Conservation (phyloP, 768 basidiomycete species). For the Suillus variegatus region DNA sequence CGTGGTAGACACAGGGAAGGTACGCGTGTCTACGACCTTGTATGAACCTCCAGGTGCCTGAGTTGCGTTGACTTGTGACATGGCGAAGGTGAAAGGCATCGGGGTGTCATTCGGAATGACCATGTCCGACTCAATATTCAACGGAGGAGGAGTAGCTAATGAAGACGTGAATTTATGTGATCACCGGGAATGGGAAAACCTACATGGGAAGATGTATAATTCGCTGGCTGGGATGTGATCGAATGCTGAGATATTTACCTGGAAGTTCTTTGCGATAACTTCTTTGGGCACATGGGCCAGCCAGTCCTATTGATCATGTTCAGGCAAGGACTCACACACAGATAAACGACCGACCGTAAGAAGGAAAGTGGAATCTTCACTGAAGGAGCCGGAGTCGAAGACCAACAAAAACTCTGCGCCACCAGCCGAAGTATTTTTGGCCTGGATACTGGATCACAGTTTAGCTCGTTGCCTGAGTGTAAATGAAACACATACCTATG, state of each 20-base stretch:
- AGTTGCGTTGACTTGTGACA: conserved; percentile 48
- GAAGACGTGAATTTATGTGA: not conserved
- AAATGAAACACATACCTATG: conserved; percentile 32
- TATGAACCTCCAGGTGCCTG: conserved; percentile 54
- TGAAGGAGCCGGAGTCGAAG: conserved; percentile 45
- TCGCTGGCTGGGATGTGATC: conserved; percentile 54
- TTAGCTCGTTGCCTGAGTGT: not conserved
- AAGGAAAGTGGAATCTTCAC: conserved; percentile 60
- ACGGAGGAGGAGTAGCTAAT: conserved; percentile 43
- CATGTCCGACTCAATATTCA: conserved; percentile 43
- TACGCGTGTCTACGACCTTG: conserved; percentile 58
- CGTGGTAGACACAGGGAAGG: conserved; percentile 53
- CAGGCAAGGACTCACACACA: not conserved
- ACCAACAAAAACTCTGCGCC: conserved; percentile 57
- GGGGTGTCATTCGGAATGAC: conserved; percentile 51
- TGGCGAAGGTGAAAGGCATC: conserved; percentile 52
- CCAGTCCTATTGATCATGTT: conserved; percentile 53
- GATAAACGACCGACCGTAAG: conserved; percentile 22
- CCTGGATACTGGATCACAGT: conserved; percentile 41
- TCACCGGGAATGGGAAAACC: conserved; percentile 9
- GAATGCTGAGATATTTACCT: conserved; percentile 45
- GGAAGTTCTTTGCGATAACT: conserved; percentile 68
- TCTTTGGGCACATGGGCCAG: conserved; percentile 60
- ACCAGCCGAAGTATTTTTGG: conserved; percentile 44
- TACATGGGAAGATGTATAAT: conserved; percentile 57